phyloP scores from a whole-genome alignment of 257 asterid species.

The Solanum ossicruentum region DNA sequence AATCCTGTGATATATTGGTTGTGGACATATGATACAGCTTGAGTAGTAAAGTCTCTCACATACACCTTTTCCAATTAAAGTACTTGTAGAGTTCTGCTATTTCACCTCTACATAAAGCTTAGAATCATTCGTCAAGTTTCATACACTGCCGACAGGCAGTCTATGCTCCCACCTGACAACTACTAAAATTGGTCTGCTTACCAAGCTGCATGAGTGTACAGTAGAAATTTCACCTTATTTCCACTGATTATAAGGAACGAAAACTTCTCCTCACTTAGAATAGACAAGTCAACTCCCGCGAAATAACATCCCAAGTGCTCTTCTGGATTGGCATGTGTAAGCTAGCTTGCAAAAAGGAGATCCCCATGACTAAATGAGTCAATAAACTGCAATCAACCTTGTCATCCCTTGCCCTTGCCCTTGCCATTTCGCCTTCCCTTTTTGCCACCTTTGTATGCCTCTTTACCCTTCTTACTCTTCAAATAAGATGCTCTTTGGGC shows the following conservation, averaged over 20 bases:
- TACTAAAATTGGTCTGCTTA: neutral
- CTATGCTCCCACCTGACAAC: neutral
- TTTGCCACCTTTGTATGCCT: slow-evolving; percentile 5
- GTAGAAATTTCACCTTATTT: neutral
- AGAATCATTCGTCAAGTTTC: neutral
- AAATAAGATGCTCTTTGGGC: slow-evolving; percentile 47
- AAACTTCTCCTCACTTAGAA: neutral
- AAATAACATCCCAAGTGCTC: neutral
- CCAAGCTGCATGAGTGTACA: neutral
- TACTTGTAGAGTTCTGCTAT: neutral
- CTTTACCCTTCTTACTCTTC: slow-evolving; percentile 45
- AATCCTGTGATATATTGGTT: no score
- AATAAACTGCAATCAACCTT: neutral
- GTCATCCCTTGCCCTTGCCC: neutral
- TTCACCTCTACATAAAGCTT: neutral
- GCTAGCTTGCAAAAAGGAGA: neutral
- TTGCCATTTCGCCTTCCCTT: neutral
- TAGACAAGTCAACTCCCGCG: neutral
- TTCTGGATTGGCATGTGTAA: neutral
- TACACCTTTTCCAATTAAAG: neutral
- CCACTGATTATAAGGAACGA: neutral
- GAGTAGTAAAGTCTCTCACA: neutral
- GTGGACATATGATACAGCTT: no score
- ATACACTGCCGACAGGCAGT: neutral
- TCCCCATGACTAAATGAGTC: neutral